Base-by-base conservation (phyloP, 495 filamentous ascomycete genomes). In the Lasiosphaeriaceae sp. region DNA sequence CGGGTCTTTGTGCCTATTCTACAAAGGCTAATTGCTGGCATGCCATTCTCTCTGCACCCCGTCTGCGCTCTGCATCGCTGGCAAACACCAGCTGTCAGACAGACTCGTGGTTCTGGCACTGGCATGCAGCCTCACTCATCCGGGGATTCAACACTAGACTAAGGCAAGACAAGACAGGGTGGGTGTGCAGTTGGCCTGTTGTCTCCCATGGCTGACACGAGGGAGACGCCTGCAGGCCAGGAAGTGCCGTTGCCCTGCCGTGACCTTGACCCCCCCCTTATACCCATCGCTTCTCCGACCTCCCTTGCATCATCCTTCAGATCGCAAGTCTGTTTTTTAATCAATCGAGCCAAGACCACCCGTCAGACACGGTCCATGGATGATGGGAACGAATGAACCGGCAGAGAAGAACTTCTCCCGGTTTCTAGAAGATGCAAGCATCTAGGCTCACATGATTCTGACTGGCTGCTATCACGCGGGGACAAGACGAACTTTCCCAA, bases 361-460 rank as follows among this genome's bases (percentile, higher is more conserved):
- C 19, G 45, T 5, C 45, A 6, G 5, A n/a, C n/a, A n/a, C n/a
- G n/a, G n/a, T n/a, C 17, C n/a, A 29, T 49, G 34, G 11, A n/a
- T 7, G 9, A 16, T 21, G 11, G 26, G 16, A 47, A 35, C 8
- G 3, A 21, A 31, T 47, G 35, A 12, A 37, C 20, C 29, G 12
- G 24, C 48, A 29, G n/a, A 55, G 23, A 54, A 31, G 43, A 45
- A 53, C 26, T 50, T 50, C 47, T 50, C 34, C 54, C 54, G 54
- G 31, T 47, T 56, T 56, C 54, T 56, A 50, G 54, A 56, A 56
- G 54, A 21, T 39, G 26, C 49, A 29, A 39, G 26, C 31, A 8
- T 8, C 16, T 22, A 31, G 4, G 9, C 26, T 31, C 26, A 31
- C 26, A 4, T 3, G 26, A 3, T 4, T 9, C 3, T 31, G 26